Conservation (phyloP, 768 basidiomycete species). For the Psilocybe cubensis region DNA sequence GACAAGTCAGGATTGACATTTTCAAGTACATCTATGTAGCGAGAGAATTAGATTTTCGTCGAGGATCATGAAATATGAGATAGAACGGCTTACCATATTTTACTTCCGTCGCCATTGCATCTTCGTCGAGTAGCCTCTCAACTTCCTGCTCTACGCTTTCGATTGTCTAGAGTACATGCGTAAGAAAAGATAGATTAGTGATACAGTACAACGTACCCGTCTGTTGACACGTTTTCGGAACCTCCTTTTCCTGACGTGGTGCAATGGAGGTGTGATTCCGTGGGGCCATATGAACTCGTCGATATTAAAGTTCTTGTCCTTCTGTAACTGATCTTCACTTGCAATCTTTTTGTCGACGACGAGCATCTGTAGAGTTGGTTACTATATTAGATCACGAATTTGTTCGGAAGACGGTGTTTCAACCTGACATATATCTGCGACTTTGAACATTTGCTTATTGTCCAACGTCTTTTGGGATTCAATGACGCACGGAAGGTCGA, state of each 20-base stretch:
- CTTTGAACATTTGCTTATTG: constrained; percentile 97
- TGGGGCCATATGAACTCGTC: constrained; percentile 99
- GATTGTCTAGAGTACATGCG: constrained; percentile 64
- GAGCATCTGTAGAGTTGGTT: constrained; percentile 69
- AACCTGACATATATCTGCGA: constrained; percentile 98
- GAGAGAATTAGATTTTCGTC: neutral
- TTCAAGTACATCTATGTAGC: constrained; percentile 71
- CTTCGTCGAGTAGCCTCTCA: constrained; percentile 82
- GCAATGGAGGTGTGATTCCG: constrained; percentile 91
- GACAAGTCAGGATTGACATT: constrained; percentile 91
- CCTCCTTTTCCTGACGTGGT: constrained; percentile 87
- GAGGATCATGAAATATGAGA: neutral
- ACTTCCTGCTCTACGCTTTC: constrained; percentile 95
- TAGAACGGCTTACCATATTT: constrained; percentile 62
- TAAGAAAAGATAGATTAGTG: neutral
- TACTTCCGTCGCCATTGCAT: constrained; percentile 73
- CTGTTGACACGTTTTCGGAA: constrained; percentile 90
- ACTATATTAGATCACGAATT: constrained; percentile 16
- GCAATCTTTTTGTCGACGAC: constrained; percentile 80
- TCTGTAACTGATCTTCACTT: constrained; percentile 65
- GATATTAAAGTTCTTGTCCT: constrained; percentile 77
- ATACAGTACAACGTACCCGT: constrained; percentile 51
- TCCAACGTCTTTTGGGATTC: constrained; percentile 97
- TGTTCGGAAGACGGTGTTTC: constrained; percentile 16
- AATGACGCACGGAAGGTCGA: constrained; percentile 92